Evolutionary conservation across 148 eudicot species (phyloP), one percentile per base, ranked within the genome.

Genomic region (Simmondsia chinensis): DNA sequence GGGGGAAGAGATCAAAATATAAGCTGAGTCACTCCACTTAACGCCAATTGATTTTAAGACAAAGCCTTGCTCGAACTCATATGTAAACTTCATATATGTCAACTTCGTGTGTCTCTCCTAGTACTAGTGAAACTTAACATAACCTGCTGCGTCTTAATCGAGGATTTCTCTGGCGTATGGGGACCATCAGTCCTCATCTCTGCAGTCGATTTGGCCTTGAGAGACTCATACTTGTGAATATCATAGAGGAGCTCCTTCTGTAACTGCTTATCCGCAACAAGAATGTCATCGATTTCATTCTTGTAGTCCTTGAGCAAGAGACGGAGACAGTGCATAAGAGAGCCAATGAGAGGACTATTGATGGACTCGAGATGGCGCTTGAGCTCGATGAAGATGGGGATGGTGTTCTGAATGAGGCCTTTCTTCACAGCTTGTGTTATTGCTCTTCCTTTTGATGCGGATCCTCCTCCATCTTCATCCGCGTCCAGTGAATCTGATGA

Each of bases 311-410:
- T 91, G 65, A 91, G 99, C 39, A 91, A 73, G 37, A 56, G 50
- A 16, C 99, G 65, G 11, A 91, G 94, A 70, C 99, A 91, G 23
- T 91, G 95, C 99, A 91, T 85, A 30, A 91, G 89, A 59, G 94
- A 73, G 34, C 99, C 99, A 11, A 68, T 73, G 16, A 91, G 77
- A 28, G 99, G 94, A 54, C 99, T 91, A 68, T 85, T 86, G 50
- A 72, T 91, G 67, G 67, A 64, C 54, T 82, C 89, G 7, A 91
- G 35, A 6, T 76, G 73, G 18, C 89, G 72, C 70, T 91, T 91
- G 15, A 91, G 54, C 74, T 91, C 99, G 40, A 91, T 77, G 71
- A 91, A 91, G 26, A 91, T 82, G 22, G 99, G 99, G 54, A 91
- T 79, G 7, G 88, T 77, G 68, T 82, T 91, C 35, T 91, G 99